phyloP scores from a whole-genome alignment of 768 basidiomycete species.

The Lactarius sp. region DNA sequence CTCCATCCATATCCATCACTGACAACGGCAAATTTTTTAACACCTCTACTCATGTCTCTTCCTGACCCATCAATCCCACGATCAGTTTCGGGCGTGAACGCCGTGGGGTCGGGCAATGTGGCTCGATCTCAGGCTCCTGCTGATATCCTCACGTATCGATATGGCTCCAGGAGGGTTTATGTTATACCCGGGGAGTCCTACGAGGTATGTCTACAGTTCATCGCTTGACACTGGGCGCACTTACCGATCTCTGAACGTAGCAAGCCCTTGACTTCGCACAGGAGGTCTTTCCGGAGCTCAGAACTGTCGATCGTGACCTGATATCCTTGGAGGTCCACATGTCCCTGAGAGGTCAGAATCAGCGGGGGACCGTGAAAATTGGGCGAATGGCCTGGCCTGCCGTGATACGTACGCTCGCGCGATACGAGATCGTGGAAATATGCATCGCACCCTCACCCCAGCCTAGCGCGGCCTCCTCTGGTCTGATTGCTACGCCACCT shows the following conservation, averaged over 20 bases:
- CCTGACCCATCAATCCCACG: too few relatives aligned
- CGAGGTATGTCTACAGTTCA: constrained; percentile 17
- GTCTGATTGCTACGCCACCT: not conserved
- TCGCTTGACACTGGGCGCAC: not conserved
- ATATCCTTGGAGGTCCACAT: constrained; percentile 29
- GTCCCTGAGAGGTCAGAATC: constrained; percentile 13
- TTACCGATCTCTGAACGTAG: constrained; percentile 12
- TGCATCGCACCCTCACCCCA: constrained; percentile 10
- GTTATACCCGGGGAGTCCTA: constrained; percentile 28
- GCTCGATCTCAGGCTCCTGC: not conserved
- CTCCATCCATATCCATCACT: too few relatives aligned
- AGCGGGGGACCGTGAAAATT: constrained; percentile 26
- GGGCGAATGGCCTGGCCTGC: constrained; percentile 28
- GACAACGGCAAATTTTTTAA: too few relatives aligned
- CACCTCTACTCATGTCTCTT: too few relatives aligned
- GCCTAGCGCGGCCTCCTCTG: not conserved
- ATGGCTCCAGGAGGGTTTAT: constrained; percentile 29
- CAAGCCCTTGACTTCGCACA: constrained; percentile 27
- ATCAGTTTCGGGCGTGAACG: too few relatives aligned
- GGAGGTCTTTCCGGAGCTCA: constrained; percentile 27
- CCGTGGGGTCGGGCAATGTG: not conserved
- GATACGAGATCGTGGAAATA: constrained; percentile 31
- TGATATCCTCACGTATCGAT: constrained; percentile 30
- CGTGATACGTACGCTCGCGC: constrained; percentile 25
- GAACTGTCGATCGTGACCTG: constrained; percentile 14